Conservation (phyloP, 495 filamentous ascomycete species). For the Podospora didyma region DNA sequence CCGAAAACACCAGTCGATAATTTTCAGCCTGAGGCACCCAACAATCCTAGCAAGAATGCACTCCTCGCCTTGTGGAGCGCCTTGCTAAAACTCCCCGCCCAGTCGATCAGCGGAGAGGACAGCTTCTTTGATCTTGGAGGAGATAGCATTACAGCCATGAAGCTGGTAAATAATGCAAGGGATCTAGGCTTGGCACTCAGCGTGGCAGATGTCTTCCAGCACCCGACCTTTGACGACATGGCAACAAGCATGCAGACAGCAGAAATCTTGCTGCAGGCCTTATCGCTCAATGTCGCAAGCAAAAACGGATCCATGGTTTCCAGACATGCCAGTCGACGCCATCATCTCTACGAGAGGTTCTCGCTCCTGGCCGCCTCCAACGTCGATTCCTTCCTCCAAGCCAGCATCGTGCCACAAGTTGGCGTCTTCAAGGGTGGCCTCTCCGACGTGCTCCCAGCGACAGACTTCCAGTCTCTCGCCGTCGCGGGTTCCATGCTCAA, state of each 20-base stretch:
- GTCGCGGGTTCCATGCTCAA: slow-evolving; percentile 54
- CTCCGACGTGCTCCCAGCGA: slow-evolving; percentile 52
- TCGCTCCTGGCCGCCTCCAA: slow-evolving; percentile 43
- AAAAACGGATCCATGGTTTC: not conserved
- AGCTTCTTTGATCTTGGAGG: slow-evolving; percentile 62
- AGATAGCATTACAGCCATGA: slow-evolving; percentile 61
- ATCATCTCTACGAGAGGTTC: slow-evolving; percentile 38
- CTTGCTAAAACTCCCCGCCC: slow-evolving; percentile 17
- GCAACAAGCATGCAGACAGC: not conserved
- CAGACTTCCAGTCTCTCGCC: slow-evolving; percentile 58
- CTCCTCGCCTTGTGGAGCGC: slow-evolving; percentile 21
- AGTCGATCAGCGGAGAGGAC: slow-evolving; percentile 36
- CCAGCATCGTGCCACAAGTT: slow-evolving; percentile 52
- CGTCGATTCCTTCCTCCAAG: slow-evolving; percentile 47
- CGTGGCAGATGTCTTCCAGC: slow-evolving; percentile 44
- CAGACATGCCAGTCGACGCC: not conserved
- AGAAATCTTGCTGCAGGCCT: not conserved
- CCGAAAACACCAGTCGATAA: not conserved
- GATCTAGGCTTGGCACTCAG: slow-evolving; percentile 46
- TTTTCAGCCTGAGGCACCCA: not conserved
- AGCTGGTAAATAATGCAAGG: slow-evolving; percentile 51
- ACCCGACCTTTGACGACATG: slow-evolving; percentile 17
- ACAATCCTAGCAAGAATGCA: slow-evolving; percentile 14
- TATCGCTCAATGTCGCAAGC: not conserved
- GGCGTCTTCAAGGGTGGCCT: slow-evolving; percentile 50